These are phyloP conservation scores for Effrenium voratum DNA, from an alignment of 73 alveolate genomes.

Conservation along the genomic window DNA sequence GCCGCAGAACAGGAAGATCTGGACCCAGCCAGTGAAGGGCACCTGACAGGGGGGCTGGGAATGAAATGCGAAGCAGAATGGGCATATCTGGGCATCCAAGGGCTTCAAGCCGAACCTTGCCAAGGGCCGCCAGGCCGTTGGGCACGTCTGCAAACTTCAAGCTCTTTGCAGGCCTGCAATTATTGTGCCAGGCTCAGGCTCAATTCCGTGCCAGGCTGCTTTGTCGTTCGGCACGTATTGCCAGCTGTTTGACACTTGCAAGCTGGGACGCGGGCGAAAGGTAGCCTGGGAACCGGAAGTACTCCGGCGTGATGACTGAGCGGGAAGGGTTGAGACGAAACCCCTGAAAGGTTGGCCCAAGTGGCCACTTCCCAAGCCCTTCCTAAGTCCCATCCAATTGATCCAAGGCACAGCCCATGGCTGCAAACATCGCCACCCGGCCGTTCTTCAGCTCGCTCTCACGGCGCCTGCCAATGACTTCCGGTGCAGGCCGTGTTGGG, in stretches of 20 bases:
- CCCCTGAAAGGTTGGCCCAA: too few species aligned
- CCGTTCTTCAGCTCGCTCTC: conserved; percentile 73
- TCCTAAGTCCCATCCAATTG: neutral
- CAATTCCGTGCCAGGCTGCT: too few species aligned
- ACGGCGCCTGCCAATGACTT: conserved; percentile 2
- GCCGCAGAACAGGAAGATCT: conserved; percentile 75
- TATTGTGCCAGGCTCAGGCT: too few species aligned
- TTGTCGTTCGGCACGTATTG: too few species aligned
- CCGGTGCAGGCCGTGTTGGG: too few species aligned
- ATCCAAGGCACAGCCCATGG: conserved; percentile 26
- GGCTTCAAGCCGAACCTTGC: neutral
- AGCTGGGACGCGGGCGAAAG: neutral
- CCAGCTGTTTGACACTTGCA: too few species aligned
- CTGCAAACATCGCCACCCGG: conserved; percentile 68
- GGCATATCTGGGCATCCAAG: neutral
- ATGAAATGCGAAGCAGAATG: neutral
- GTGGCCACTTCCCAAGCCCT: neutral
- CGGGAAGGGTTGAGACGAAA: neutral
- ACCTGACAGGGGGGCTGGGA: neutral
- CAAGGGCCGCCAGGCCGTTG: conserved; percentile 71
- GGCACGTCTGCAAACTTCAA: conserved; percentile 58
- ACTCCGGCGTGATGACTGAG: conserved; percentile 52
- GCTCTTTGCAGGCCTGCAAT: conserved; percentile 13
- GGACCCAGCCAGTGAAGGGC: conserved; percentile 66
- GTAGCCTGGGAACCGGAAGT: conserved; percentile 68